Evolutionary conservation across 2,329 filamentous ascomycete species (phyloP).

Genomic region (Pyrenophora graminea): DNA sequence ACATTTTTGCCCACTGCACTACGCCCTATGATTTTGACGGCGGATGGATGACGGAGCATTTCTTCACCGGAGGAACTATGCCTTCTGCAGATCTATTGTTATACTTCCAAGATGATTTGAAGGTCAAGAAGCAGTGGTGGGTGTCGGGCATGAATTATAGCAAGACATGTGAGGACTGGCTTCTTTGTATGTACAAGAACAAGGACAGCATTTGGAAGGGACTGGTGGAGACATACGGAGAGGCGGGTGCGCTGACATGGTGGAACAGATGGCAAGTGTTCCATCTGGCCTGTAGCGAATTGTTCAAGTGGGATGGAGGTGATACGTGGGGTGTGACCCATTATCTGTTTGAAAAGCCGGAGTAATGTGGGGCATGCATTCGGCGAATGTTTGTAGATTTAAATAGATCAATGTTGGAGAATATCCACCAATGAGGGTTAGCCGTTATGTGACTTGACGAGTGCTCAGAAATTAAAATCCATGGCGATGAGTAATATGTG

Average conservation of each 20-base stretch:
- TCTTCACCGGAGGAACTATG: conserved; percentile 77
- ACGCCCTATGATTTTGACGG: conserved; percentile 72
- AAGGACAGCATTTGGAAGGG: conserved; percentile 67
- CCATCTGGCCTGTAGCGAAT: conserved; percentile 71
- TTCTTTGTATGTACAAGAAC: conserved; percentile 62
- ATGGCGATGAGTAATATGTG: not conserved
- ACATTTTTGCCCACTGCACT: conserved; percentile 67
- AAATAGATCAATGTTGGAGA: too few relatives aligned
- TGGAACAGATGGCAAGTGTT: conserved; percentile 74
- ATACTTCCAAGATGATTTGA: conserved; percentile 68
- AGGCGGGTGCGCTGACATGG: conserved; percentile 64
- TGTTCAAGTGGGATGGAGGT: conserved; percentile 68
- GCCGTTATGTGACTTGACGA: too few relatives aligned
- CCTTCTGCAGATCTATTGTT: conserved; percentile 67
- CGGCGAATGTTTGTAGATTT: not conserved
- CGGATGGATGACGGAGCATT: conserved; percentile 75
- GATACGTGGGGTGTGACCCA: conserved; percentile 71
- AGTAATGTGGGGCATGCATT: conserved; percentile 11
- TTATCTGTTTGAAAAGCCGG: conserved; percentile 66
- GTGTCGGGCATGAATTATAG: conserved; percentile 70
- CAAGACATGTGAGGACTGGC: conserved; percentile 72
- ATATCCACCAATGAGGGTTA: not conserved
- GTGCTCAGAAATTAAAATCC: too few relatives aligned
- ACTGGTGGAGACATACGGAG: conserved; percentile 67
- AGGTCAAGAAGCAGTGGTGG: conserved; percentile 69